These are phyloP conservation scores for Aspergillus neoniger DNA, from an alignment of 2,329 filamentous ascomycete genomes.

Conservation along the genomic window DNA sequence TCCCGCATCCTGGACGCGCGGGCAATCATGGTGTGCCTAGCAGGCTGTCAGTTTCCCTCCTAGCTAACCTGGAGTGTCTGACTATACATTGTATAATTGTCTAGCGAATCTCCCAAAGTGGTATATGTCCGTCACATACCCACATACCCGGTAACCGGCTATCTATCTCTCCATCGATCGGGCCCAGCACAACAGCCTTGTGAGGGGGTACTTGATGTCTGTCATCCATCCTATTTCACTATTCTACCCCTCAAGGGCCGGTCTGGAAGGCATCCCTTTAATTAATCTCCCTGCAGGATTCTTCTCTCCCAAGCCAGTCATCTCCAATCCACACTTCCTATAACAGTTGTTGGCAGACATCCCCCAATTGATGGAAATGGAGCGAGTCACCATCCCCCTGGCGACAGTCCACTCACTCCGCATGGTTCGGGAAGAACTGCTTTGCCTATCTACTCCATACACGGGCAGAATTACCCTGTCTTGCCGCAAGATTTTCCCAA, in stretches of 20 bases:
- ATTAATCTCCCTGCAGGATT: neutral
- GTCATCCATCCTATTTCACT: neutral
- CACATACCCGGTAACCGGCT: neutral
- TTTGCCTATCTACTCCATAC: too few relatives aligned
- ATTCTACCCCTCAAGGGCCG: neutral
- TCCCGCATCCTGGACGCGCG: too few relatives aligned
- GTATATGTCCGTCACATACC: neutral
- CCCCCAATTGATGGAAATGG: neutral
- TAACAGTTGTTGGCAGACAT: neutral
- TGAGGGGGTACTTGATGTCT: neutral
- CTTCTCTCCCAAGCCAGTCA: neutral
- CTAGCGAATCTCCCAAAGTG: too few relatives aligned
- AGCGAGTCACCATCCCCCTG: neutral
- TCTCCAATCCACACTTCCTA: neutral
- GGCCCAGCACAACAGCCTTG: neutral
- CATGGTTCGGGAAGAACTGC: too few relatives aligned
- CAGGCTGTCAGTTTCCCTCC: too few relatives aligned
- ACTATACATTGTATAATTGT: too few relatives aligned
- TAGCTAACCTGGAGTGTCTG: too few relatives aligned
- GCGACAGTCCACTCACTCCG: neutral
- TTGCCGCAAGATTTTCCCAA: too few relatives aligned
- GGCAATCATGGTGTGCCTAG: too few relatives aligned
- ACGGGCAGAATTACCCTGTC: too few relatives aligned
- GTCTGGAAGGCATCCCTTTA: too few relatives aligned
- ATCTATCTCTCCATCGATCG: neutral